phyloP scores from a whole-genome alignment of 306 rosid genomes.

The Trifolium subterraneum region DNA sequence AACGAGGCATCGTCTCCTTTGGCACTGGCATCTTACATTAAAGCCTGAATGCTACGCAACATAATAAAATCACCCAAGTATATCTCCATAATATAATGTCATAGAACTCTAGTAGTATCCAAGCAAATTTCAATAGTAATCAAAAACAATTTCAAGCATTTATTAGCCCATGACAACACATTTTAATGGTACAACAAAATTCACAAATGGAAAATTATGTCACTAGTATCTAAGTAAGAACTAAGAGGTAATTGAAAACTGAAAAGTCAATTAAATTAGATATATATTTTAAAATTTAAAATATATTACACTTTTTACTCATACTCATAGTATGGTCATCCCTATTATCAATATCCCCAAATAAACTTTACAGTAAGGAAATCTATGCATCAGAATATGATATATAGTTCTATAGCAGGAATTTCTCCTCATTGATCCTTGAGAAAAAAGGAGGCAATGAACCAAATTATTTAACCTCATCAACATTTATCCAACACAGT shows the following conservation, averaged over 20 bases:
- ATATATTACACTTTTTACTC: conserved; percentile 43
- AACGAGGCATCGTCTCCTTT: too few species aligned
- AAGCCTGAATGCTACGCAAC: neutral
- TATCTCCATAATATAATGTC: neutral
- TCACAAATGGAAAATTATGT: neutral
- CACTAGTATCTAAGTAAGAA: too few species aligned
- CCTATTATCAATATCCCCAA: conserved; percentile 41
- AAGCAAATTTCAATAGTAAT: neutral
- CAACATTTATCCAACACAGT: conserved; percentile 22
- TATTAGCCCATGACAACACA: neutral
- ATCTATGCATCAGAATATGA: conserved; percentile 42
- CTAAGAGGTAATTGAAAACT: neutral
- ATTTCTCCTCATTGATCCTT: conserved; percentile 12
- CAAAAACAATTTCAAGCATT: neutral
- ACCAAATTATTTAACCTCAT: conserved; percentile 24
- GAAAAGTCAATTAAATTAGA: conserved; percentile 17
- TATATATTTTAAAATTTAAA: conserved; percentile 23
- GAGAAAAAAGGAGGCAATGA: conserved; percentile 11
- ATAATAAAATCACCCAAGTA: neutral
- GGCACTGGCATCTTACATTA: too few species aligned
- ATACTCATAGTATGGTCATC: conserved; percentile 39
- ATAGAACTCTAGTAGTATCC: neutral
- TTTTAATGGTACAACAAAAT: neutral
- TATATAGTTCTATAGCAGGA: neutral
- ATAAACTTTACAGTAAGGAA: conserved; percentile 54